Conservation (phyloP, 495 filamentous ascomycete genomes). For the Immersiella caudata region DNA sequence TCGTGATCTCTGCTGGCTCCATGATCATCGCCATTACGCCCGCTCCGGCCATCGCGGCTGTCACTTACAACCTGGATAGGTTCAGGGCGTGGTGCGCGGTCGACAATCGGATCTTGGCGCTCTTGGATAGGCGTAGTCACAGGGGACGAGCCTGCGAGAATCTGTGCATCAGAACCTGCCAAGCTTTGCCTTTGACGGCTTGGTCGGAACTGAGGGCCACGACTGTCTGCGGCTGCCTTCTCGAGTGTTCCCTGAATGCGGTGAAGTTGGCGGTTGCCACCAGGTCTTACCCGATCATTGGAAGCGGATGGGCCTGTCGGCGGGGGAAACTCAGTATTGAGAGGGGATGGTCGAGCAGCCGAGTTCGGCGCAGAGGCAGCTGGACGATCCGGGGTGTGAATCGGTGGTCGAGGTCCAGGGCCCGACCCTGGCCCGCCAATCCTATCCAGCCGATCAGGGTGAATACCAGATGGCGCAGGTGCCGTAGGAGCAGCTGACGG, state of each 20-base stretch:
- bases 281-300: constrained; percentile 49
- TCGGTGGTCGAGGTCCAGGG: constrained; percentile 34
- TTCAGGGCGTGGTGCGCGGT: constrained; percentile 28
- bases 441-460: constrained; percentile 55
- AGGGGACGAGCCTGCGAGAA: constrained; percentile 51
- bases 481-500: constrained; percentile 28
- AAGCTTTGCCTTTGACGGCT: constrained; percentile 44
- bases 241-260: constrained; percentile 57
- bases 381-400: constrained; percentile 41
- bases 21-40: constrained; percentile 40
- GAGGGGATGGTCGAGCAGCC: constrained; percentile 28
- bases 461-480: constrained; percentile 39
- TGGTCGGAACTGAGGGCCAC: constrained; percentile 39
- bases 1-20: constrained; percentile 44
- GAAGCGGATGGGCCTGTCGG: constrained; percentile 53
- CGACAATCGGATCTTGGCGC: constrained; percentile 32
- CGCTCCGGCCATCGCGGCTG: constrained; percentile 30
- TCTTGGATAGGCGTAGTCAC: constrained; percentile 50
- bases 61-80: constrained; percentile 37
- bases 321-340: constrained; percentile 40
- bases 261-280: constrained; percentile 48
- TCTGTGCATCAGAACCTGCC: constrained; percentile 51
- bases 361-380: constrained; percentile 31
- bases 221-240: constrained; percentile 42
- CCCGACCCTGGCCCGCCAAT: constrained; percentile 26